phyloP scores from a whole-genome alignment of 192 early-diverging fungal genomes.

The Powellomyces hirtus region DNA sequence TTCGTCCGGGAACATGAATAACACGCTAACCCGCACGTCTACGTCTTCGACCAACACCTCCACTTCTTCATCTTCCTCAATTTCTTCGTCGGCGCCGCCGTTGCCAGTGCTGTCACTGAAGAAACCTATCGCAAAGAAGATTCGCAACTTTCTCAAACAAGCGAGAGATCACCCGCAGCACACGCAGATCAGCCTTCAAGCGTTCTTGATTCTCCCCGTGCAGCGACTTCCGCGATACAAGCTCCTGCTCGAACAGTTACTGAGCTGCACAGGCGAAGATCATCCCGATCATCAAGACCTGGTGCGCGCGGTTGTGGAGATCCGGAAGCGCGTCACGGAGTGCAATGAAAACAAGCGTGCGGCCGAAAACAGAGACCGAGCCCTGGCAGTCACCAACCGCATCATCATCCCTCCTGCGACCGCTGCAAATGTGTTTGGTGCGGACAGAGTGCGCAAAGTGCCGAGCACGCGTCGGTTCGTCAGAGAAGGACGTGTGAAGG shows the following conservation, averaged over 20 bases:
- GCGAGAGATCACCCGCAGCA: slow-evolving; percentile 57
- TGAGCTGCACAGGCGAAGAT: slow-evolving; percentile 66
- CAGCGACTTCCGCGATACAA: slow-evolving; percentile 94
- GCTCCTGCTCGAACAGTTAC: slow-evolving; percentile 81
- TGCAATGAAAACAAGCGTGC: slow-evolving; percentile 85
- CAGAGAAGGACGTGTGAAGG: slow-evolving; percentile 23
- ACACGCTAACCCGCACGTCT: slow-evolving; percentile 13
- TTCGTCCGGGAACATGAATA: slow-evolving; percentile 5
- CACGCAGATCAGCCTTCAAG: slow-evolving; percentile 76
- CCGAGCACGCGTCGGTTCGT: slow-evolving; percentile 16
- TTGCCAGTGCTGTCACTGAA: background rate
- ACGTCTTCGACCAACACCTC: background rate
- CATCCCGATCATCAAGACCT: slow-evolving; percentile 79
- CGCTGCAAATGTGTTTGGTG: background rate
- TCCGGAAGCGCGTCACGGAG: slow-evolving; percentile 67
- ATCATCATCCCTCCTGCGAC: slow-evolving; percentile 2
- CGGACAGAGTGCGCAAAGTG: background rate
- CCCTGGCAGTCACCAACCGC: slow-evolving; percentile 23
- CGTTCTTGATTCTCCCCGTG: slow-evolving; percentile 85
- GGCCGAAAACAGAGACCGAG: slow-evolving; percentile 50
- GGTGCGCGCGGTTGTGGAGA: slow-evolving; percentile 60
- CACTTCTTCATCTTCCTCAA: background rate
- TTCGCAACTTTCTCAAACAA: slow-evolving; percentile 44
- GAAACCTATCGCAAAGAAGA: slow-evolving; percentile 34
- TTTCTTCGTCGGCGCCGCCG: background rate